A percentile compares a stretch with the other conserved stretches of the same genome.
These are phyloP conservation scores for Candida silvatica DNA, from an alignment of 805 yeast genomes.

Conservation along the genomic window DNA sequence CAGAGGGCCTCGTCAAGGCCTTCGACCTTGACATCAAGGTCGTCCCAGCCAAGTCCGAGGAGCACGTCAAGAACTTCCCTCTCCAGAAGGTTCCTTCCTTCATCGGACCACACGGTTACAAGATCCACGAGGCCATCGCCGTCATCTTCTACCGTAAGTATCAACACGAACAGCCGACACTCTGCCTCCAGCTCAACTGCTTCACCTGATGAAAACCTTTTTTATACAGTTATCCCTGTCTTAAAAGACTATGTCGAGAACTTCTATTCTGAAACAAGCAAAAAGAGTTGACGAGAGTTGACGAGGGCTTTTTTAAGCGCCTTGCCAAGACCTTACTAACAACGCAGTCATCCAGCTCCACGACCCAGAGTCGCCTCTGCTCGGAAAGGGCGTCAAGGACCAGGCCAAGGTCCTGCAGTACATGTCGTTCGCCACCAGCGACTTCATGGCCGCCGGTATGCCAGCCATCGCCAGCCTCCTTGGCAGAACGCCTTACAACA, in stretches of 20 bases:
- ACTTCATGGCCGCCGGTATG: constrained; percentile 36
- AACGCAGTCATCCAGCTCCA: constrained; percentile 36
- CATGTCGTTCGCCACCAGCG: constrained; percentile 70
- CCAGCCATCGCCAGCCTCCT: constrained; percentile 43
- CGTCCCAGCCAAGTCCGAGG: constrained; percentile 16
- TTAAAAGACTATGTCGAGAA: constrained; percentile 70
- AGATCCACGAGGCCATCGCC: constrained; percentile 64
- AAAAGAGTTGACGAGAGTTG: background rate
- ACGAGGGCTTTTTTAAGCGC: background rate
- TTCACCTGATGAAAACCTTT: constrained; percentile 48
- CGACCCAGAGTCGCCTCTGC: constrained; percentile 32
- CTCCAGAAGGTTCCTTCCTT: constrained; percentile 60
- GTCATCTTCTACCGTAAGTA: constrained; percentile 41
- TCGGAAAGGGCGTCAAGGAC: constrained; percentile 58
- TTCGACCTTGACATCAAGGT: constrained; percentile 47
- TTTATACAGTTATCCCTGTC: constrained; percentile 80
- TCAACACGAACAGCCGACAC: constrained; percentile 1
- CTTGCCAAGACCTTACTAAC: constrained; percentile 11
- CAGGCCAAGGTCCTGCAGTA: constrained; percentile 64
- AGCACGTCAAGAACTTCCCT: constrained; percentile 50
- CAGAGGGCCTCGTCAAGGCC: constrained; percentile 40
- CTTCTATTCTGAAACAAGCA: constrained; percentile 37
- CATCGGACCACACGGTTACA: constrained; percentile 62
- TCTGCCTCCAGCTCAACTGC: background rate
- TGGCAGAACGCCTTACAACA: constrained; percentile 72